phyloP scores from a whole-genome alignment of 1,284 basidiomycete genomes.

The Rhodotorula sp. region DNA sequence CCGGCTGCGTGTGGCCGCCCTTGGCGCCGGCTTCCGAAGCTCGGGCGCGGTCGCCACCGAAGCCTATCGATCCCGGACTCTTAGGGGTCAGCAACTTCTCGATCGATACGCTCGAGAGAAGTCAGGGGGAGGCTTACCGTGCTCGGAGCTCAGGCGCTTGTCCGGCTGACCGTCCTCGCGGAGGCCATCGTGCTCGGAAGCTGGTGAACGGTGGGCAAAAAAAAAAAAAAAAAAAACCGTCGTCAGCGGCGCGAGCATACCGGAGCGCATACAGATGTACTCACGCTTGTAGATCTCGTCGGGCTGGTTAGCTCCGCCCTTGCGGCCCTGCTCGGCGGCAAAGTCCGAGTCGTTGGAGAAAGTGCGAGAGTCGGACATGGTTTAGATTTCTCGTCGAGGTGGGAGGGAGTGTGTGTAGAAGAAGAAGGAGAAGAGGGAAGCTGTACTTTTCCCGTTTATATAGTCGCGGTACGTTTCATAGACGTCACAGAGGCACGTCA shows the following conservation, averaged over 20 bases:
- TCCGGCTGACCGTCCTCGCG: constrained; percentile 18
- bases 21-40: constrained; percentile 23
- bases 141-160: constrained; percentile 14
- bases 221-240: neutral
- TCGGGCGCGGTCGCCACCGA: constrained; percentile 13
- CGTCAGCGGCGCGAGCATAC: neutral
- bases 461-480: neutral
- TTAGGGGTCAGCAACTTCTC: neutral
- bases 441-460: neutral
- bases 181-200: constrained; percentile 41
- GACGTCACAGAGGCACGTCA: no score
- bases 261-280: neutral
- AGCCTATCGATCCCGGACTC: neutral
- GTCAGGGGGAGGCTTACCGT: neutral
- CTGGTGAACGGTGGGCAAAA: neutral
- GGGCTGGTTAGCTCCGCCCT: constrained; percentile 7
- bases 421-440: neutral
- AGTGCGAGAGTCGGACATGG: neutral
- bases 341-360: constrained; percentile 9
- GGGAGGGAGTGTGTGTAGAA: neutral
- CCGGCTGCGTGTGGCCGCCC: constrained; percentile 38
- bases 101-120: neutral
- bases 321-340: neutral
- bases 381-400: neutral
- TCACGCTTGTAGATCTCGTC: constrained; percentile 25